Evolutionary conservation across 2,329 filamentous ascomycete genomes (phyloP), one percentile per base, ranked within the genome.

Genomic region (Grosmannia serpens): DNA sequence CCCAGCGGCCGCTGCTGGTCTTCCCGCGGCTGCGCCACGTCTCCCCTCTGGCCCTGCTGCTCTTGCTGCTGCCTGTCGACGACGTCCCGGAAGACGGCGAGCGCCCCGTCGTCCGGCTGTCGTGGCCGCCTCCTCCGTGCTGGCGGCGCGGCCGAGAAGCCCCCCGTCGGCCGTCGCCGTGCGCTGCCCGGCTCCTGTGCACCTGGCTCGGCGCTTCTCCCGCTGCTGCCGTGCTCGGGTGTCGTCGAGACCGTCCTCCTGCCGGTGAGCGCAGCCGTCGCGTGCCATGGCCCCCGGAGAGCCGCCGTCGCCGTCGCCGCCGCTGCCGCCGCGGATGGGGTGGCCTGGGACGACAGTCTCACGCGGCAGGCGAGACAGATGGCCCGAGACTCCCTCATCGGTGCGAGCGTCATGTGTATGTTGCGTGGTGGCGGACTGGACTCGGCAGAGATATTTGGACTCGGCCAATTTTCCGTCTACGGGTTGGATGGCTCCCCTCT

Each of bases 21-120:
- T 1, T 53, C 9, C n/a, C 31, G 17, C 4, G 51, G 29, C 38
- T 41, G 52, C n/a, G n/a, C 26, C 22, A 15, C 1, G 33, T 20
- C 13, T 7, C 4, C 20, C 17, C 35, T 20, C 22, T 27, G 33
- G 17, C 11, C 11, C n/a, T 26, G 20, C 24, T 55, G 41, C 4
- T 41, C 17, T 10, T 49, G 24, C 3, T 52, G 51, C 50, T 53
- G 49, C 27, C 33, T 31, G 20, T 33, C 41, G 1, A 53, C 62
- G 22, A 66, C 60, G 27, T 63, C 62, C 6, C 61, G 60, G 38
- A 67, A 67, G 3, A 67, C 53, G 2, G 62, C 61, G 41, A 65
- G 41, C 1, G 62, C 61, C 1, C 54, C 58, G 27, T 62, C 62
- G 15, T 59, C 57, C 3, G 56, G 38, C 29, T 50, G 29, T 26